Conservation (phyloP, 2,329 filamentous ascomycete genomes). For the Hymenoscyphus infarciens region DNA sequence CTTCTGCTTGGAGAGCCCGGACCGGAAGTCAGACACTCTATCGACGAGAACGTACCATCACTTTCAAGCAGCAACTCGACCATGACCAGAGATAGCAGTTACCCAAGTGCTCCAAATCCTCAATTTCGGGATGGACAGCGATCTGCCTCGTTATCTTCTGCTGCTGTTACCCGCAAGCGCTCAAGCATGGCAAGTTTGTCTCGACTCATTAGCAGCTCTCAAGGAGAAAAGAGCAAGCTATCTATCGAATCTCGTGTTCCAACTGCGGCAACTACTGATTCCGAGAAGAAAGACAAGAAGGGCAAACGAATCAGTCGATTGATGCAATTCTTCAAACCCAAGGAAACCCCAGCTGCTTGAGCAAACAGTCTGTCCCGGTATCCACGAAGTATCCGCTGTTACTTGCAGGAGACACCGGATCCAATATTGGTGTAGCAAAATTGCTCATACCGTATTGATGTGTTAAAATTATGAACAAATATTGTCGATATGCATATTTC, state of each 20-base stretch:
- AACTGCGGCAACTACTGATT: constrained; percentile 50
- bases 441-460: constrained; percentile 22
- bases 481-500: constrained; percentile 31
- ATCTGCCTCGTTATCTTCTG: constrained; percentile 58
- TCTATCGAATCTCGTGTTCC: constrained; percentile 57
- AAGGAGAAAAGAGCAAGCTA: constrained; percentile 71
- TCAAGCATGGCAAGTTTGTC: constrained; percentile 75
- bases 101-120: constrained; percentile 37
- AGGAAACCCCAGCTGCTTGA: constrained; percentile 20
- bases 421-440: not conserved
- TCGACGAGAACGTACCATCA: constrained; percentile 67
- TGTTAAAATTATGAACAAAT: constrained; percentile 25
- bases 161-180: constrained; percentile 64
- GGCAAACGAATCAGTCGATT: constrained; percentile 68
- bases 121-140: constrained; percentile 54
- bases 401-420: not conserved
- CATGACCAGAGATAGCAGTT: constrained; percentile 64
- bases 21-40: constrained; percentile 66
- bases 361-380: not conserved
- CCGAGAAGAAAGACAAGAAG: constrained; percentile 59
- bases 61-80: constrained; percentile 74
- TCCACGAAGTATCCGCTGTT: not conserved
- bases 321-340: constrained; percentile 72
- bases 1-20: constrained; percentile 70
- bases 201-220: constrained; percentile 69